Evolutionary conservation across 352 stramenopile genomes (phyloP), one percentile per base, ranked within the genome.

Genomic region (Plasmopara viticola): DNA sequence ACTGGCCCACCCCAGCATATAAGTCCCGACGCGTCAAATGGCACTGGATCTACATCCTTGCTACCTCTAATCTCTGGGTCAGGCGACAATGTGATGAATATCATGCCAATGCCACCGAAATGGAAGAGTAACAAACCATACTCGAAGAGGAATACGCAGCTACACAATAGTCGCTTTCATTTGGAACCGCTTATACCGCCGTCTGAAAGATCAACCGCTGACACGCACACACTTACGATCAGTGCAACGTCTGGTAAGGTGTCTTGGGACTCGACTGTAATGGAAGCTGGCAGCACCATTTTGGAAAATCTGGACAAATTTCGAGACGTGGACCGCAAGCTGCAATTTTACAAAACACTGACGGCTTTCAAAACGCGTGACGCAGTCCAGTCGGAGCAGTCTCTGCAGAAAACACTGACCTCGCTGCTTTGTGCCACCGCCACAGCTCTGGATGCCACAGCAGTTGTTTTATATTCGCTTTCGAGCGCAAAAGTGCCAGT

Each of bases 291-390:
- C 41, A 74, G 61, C 35, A 81, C 68, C 0, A 63, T 67, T 17
- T 55, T 51, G 31, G 70, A 79, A 28, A 66, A 74, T 25, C 33
- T 76, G n/a, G 33, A 15, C n/a, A 60, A 58, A 14, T 62, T 74
- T 38, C 47, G 64, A 25, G 56, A 68, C 34, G 35, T 76, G 31
- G 69, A 84, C 44, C 48, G 67, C 20, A 73, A 83, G 37, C 54
- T 83, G 31, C 64, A 72, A 41, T 86, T 88, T 51, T 88, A 84
- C 44, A 72, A 70, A 29, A 64, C 78, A 30, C 67, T 86, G 4
- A 64, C 73, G 2, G 70, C 47, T 6, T 37, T 88, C 18, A 80
- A 78, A 43, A 60, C 79, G 41, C 73, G 71, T 0, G 61, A 80
- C 15, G 74, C 68, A 1, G 67, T 70, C 5, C 44, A 51, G 12